Conservation (phyloP, 1,284 basidiomycete species). For the Microbotryomycetes sp. region DNA sequence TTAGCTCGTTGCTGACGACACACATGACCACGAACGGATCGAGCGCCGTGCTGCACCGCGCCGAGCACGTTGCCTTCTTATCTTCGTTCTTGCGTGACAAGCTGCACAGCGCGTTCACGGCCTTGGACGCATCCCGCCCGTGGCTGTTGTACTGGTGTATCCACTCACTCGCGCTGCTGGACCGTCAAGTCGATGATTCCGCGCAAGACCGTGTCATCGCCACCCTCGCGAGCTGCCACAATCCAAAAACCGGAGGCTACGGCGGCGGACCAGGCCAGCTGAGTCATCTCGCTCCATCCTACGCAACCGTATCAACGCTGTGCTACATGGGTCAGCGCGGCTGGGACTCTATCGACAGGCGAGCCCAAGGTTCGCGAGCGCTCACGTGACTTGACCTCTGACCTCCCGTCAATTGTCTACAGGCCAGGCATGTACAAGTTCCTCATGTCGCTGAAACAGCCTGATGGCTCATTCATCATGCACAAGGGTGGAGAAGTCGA, state of each 20-base stretch:
- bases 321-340: conserved; percentile 58
- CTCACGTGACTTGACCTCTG: not conserved
- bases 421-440: conserved; percentile 75
- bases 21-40: not conserved
- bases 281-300: conserved; percentile 82
- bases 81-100: conserved; percentile 36
- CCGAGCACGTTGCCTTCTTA: conserved; percentile 21
- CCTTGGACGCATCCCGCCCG: conserved; percentile 81
- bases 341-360: conserved; percentile 42
- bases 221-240: conserved; percentile 68
- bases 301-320: conserved; percentile 76
- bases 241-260: conserved; percentile 78
- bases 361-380: conserved; percentile 3
- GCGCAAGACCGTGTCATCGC: conserved; percentile 67
- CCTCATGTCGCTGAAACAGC: conserved; percentile 86
- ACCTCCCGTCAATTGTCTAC: conserved; percentile 55
- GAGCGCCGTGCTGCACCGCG: conserved; percentile 3
- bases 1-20: conserved; percentile 13
- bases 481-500: conserved; percentile 85
- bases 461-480: conserved; percentile 90
- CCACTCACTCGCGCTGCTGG: conserved; percentile 68
- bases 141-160: conserved; percentile 90
- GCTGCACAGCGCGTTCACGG: conserved; percentile 48
- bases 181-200: conserved; percentile 64
- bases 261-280: conserved; percentile 78